Conservation (phyloP, 768 basidiomycete genomes). For the Lyophyllum decastes region DNA sequence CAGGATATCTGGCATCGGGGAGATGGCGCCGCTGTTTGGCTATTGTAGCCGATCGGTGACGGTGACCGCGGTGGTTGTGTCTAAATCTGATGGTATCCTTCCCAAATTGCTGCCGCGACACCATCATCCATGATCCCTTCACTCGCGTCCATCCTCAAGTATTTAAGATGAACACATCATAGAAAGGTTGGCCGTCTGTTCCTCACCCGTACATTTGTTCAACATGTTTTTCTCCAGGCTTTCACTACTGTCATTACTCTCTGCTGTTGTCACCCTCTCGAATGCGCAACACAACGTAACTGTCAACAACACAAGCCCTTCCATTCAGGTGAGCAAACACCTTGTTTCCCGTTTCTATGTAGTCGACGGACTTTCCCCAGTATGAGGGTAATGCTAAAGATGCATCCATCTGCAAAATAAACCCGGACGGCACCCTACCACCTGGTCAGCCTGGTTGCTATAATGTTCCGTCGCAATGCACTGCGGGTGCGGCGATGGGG, state of each 20-base stretch:
- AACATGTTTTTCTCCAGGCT: not conserved
- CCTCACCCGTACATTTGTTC: not conserved
- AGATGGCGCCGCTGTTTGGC: not conserved
- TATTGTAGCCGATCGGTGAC: too few species aligned
- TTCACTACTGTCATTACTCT: not conserved
- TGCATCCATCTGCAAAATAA: slow-evolving; percentile 6
- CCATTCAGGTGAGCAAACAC: slow-evolving; percentile 12
- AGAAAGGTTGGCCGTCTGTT: not conserved
- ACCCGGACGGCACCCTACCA: slow-evolving; percentile 7
- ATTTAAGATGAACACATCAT: not conserved
- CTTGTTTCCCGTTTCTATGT: not conserved
- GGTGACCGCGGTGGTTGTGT: not conserved
- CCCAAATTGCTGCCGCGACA: too few species aligned
- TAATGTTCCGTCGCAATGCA: slow-evolving; percentile 18
- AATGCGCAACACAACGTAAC: slow-evolving; percentile 9
- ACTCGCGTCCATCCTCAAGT: too few species aligned
- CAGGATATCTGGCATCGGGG: slow-evolving; percentile 47
- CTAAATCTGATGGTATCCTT: not conserved
- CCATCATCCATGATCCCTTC: too few species aligned
- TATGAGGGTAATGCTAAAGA: slow-evolving; percentile 18
- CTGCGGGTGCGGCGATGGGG: slow-evolving; percentile 19
- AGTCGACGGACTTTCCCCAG: not conserved
- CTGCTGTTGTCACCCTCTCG: not conserved
- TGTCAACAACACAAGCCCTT: slow-evolving; percentile 23
- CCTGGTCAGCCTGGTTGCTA: slow-evolving; percentile 21